These are phyloP conservation scores for Rhypophila decipiens DNA, from an alignment of 495 filamentous ascomycete genomes.

Conservation along the genomic window DNA sequence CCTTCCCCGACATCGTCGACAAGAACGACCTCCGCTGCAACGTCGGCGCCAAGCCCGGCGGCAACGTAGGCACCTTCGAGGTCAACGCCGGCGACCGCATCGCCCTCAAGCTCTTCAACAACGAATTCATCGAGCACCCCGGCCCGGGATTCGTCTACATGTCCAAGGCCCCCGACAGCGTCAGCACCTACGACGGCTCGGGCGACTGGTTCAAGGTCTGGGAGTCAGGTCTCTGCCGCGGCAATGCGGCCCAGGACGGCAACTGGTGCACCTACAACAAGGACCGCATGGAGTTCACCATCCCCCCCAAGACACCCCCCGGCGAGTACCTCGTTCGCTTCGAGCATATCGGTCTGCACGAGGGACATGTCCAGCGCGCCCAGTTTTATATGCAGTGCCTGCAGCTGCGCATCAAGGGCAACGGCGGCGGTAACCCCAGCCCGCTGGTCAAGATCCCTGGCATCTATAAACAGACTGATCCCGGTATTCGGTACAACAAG, in stretches of 20 bases:
- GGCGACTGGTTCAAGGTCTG: conserved; percentile 50
- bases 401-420: conserved; percentile 45
- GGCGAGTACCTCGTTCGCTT: conserved; percentile 53
- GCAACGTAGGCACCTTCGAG: conserved; percentile 22
- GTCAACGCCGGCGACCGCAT: conserved; percentile 42
- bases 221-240: conserved; percentile 28
- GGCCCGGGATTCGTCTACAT: conserved; percentile 42
- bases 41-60: conserved; percentile 28
- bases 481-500: conserved; percentile 39
- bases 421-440: conserved; percentile 35
- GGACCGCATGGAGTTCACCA: conserved; percentile 39
- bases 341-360: conserved; percentile 52
- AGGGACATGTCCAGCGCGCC: conserved; percentile 29
- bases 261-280: conserved; percentile 34
- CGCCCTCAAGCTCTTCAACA: conserved; percentile 40
- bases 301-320: conserved; percentile 39
- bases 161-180: conserved; percentile 38
- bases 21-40: conserved; percentile 44
- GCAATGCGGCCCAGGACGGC: conserved; percentile 20
- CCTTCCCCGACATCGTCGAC: conserved; percentile 34
- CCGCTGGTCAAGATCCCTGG: conserved; percentile 45
- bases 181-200: conserved; percentile 40
- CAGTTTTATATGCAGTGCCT: conserved; percentile 48
- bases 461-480: conserved; percentile 39
- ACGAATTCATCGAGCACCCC: conserved; percentile 42